phyloP scores from a whole-genome alignment of 768 basidiomycete species.

The Hygrophorus russula region DNA sequence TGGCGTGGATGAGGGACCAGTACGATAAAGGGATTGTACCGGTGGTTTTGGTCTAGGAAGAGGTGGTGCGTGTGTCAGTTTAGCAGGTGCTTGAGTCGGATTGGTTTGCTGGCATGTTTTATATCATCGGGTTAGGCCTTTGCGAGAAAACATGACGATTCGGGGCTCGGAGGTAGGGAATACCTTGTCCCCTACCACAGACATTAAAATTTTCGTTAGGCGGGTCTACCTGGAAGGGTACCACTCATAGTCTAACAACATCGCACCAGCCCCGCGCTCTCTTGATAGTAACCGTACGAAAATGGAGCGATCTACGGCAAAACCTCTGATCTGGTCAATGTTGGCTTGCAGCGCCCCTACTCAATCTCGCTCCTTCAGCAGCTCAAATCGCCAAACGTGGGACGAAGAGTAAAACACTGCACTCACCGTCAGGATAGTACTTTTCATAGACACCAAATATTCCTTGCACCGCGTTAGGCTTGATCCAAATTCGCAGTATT shows the following conservation, averaged over 20 bases:
- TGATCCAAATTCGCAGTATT: no score
- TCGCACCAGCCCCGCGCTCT: conserved; percentile 15
- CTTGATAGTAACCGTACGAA: conserved; percentile 7
- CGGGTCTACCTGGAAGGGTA: conserved; percentile 96
- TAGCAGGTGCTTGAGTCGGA: conserved; percentile 14
- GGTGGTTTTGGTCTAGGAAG: conserved; percentile 41
- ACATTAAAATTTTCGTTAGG: conserved; percentile 28
- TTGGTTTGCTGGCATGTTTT: conserved; percentile 70
- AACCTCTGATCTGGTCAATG: conserved; percentile 64
- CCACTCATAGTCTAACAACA: conserved; percentile 86
- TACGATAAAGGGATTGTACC: conserved; percentile 54
- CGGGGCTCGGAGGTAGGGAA: conserved; percentile 72
- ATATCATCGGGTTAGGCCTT: conserved; percentile 87
- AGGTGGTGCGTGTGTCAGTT: conserved; percentile 21
- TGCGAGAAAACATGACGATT: conserved; percentile 91
- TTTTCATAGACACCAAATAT: no score
- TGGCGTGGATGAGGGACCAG: conserved; percentile 24
- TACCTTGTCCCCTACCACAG: conserved; percentile 3
- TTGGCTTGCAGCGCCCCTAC: no score
- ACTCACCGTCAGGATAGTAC: no score
- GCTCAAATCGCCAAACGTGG: no score
- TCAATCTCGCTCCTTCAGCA: no score
- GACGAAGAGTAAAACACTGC: no score
- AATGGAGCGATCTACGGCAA: conserved; percentile 93
- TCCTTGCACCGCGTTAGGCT: no score